Conservation (phyloP, 2,329 filamentous ascomycete genomes). For the Aspergillus tamarii region DNA sequence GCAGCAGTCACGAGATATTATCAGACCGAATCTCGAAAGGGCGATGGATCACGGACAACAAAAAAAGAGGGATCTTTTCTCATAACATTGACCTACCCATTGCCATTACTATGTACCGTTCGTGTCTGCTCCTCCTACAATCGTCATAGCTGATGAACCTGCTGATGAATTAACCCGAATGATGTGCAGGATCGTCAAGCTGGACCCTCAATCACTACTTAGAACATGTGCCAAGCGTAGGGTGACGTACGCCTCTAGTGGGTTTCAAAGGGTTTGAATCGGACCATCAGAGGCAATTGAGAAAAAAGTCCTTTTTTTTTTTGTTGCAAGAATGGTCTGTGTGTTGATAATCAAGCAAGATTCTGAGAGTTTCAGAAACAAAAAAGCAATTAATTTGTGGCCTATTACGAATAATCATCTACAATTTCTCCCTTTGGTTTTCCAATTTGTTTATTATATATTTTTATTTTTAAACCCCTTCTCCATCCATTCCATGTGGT, state of each 20-base stretch:
- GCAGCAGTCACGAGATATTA: not conserved
- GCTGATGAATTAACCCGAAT: not conserved
- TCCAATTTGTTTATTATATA: too few relatives aligned
- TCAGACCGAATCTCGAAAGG: not conserved
- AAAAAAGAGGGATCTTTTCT: not conserved
- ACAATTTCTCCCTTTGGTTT: too few relatives aligned
- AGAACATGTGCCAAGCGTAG: slow-evolving; percentile 3
- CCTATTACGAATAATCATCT: too few relatives aligned
- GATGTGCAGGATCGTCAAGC: not conserved
- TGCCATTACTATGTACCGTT: not conserved
- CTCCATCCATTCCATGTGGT: not conserved
- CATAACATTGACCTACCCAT: not conserved
- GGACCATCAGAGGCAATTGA: not conserved
- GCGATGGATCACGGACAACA: not conserved
- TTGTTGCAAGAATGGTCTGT: not conserved
- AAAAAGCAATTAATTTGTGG: too few relatives aligned
- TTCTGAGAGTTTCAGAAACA: too few relatives aligned
- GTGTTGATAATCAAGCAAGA: too few relatives aligned
- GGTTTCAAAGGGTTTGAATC: not conserved
- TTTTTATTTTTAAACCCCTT: not conserved
- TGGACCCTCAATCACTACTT: not conserved
- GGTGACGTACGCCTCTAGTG: slow-evolving; percentile 1
- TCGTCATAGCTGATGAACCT: not conserved
- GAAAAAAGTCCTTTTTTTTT: not conserved
- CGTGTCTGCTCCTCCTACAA: not conserved